Evolutionary conservation across 768 basidiomycete genomes (phyloP).

Genomic region (Russula abietina): DNA sequence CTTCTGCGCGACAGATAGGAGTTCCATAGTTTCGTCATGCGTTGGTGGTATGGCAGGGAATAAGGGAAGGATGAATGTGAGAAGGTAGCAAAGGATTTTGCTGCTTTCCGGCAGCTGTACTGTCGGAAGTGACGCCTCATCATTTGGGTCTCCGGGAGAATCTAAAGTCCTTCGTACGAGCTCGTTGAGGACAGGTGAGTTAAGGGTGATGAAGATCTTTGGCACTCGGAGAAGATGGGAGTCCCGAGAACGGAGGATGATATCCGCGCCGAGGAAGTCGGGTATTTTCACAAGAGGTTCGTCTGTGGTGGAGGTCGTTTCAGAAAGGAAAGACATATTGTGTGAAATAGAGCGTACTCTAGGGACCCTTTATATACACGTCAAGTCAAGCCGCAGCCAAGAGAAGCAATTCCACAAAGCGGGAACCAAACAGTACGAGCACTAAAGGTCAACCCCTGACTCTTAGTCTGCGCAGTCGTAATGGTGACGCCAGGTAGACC

Average conservation of each 20-base stretch:
- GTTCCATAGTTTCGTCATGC: not conserved
- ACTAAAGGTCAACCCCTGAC: not conserved
- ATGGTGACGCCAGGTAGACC: not conserved
- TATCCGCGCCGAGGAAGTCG: conserved; percentile 35
- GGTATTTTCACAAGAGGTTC: not conserved
- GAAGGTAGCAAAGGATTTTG: not conserved
- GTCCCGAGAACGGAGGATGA: conserved; percentile 40
- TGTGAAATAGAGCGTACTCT: not conserved
- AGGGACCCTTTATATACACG: not conserved
- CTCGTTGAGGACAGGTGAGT: conserved; percentile 35
- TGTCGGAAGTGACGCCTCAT: not conserved
- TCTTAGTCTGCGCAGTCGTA: not conserved
- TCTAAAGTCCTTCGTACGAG: not conserved
- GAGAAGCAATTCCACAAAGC: not conserved
- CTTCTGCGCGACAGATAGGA: conserved; percentile 4
- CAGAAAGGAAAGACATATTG: not conserved
- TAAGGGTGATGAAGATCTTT: conserved; percentile 37
- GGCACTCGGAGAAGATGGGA: conserved; percentile 41
- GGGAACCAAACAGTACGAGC: not conserved
- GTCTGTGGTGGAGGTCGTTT: not conserved
- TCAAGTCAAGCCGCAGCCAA: not conserved
- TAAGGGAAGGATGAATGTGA: conserved; percentile 16
- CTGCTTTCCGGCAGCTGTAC: not conserved
- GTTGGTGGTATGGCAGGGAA: not conserved
- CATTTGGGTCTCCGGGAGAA: not conserved